Base-by-base conservation (phyloP, 805 yeast genomes). In the Lachancea sp. region DNA sequence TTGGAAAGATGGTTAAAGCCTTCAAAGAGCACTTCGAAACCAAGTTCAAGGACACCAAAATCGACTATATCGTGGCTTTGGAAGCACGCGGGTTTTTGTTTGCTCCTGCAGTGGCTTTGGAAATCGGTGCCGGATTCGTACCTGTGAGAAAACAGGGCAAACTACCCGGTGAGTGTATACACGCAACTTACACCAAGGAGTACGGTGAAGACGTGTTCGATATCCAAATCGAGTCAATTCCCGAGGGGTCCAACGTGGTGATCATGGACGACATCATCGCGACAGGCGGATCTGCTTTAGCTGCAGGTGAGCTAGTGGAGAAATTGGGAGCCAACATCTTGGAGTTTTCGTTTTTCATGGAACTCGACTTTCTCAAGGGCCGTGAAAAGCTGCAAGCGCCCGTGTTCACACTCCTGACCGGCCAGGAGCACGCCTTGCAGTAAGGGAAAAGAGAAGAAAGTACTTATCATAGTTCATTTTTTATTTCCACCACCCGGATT, bases 71-170 rank as follows among this genome's bases (percentile, higher is more conserved):
- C 49, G 88, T 93, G 41, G 99, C 98, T 38, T 76, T 93, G 54
- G 99, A 93, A 68, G 85, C 97, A 41, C 82, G 99, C 68, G 99
- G 99, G 3, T 93, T 93, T 66, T 73, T 93, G 47, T 91, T 93
- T 59, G 99, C 98, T 12, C 99, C 99, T 37, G 72, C 98, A 30
- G 74, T 93, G 55, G 99, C 99, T 8, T 74, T 93, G 52, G 91
- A 86, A 45, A 67, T 93, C 47, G 82, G 82, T 50, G 90, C 91
- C 31, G 95, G 96, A 9, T 93, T 93, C 58, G 85, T 91, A 42
- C 98, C 99, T 19, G 83, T 93, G 37, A 86, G 99, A 75, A 93
- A 93, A 71, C 81, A 81, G 46, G 98, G 98, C 48, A 93, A 93
- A 70, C 75, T 93, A 55, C 98, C 99, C 41, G 99, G 99, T 57